Conservation (phyloP, 176 grass and related monocot genomes). For the Oryza glaberrima region DNA sequence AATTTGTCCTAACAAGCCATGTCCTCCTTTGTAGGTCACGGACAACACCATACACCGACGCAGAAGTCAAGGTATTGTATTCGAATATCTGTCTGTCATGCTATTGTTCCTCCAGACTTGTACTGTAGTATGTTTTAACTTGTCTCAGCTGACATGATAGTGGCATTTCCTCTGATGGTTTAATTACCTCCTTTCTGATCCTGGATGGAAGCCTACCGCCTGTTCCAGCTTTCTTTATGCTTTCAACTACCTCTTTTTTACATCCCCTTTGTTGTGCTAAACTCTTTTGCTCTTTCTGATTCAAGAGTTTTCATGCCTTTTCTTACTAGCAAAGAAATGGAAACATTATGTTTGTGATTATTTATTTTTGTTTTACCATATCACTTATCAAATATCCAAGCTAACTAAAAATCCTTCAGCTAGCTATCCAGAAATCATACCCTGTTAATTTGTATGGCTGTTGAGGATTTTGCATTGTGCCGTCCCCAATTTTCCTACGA, state of each 20-base stretch:
- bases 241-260: neutral
- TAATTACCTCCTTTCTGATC: neutral
- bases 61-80: constrained; percentile 84
- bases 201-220: neutral
- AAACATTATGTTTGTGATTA: neutral
- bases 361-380: neutral
- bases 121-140: constrained; percentile 14
- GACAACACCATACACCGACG: constrained; percentile 78
- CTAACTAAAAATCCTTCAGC: neutral
- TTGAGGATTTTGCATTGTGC: neutral
- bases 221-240: neutral
- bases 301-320: neutral
- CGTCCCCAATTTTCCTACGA: neutral
- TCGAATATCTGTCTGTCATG: constrained; percentile 6
- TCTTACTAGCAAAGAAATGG: neutral
- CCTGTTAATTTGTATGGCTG: neutral
- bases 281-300: neutral
- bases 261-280: neutral
- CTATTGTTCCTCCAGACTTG: neutral
- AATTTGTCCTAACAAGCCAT: constrained; percentile 16
- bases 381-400: neutral
- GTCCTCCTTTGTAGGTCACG: constrained; percentile 59
- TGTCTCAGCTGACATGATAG: constrained; percentile 18
- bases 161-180: neutral
- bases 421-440: neutral